Base-by-base conservation (phyloP, 345 rosid species). In the Raphanus raphanistrum region DNA sequence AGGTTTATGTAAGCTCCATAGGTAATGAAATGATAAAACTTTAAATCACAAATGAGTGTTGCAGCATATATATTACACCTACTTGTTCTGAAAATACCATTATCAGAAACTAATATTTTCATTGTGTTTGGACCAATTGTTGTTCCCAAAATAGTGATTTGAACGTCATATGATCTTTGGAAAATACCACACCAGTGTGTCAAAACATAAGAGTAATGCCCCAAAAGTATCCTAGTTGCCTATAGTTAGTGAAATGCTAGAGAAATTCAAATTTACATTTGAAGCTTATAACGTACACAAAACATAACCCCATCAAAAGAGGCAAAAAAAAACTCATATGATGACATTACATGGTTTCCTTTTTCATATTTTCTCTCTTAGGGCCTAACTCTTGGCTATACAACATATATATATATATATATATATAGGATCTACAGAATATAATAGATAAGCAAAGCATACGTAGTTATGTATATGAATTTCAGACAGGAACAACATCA, bases 401-500 rank as follows among this genome's bases (percentile, higher is more conserved):
- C 75, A 68, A 45, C 57, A 21, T 50, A 62, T 72, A 11, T 52
- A 63, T 21, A 21, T 21, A 21, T 21, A 21, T 12, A 66, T 21
- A 21, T 21, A 21, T 21, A 21, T 12, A 66, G 7, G 7, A 27
- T 69, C 41, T 62, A 76, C 2, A 60, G 8, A 12, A 17, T 45
- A 25, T 68, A 45, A 6, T 6, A 68, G 29, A 21, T 36, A 71
- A 57, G 72, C 81, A 63, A 76, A 72, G 75, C 74, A 61, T 31
- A 33, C 17, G 60, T 60, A 72, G 74, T 16, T 16, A n/a, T 48
- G 17, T 63, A 26, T 70, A 33, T 48, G 80, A 82, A 78, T 84
- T 57, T 72, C 54, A 94, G 81, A 94, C 97, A 0, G 97, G 91
- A 79, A 94, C 84, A 21, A 94, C 97, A 31, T 94, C 96, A 6